Conservation (phyloP, 2,329 filamentous ascomycete species). For the Acephala macrosclerotiorum region DNA sequence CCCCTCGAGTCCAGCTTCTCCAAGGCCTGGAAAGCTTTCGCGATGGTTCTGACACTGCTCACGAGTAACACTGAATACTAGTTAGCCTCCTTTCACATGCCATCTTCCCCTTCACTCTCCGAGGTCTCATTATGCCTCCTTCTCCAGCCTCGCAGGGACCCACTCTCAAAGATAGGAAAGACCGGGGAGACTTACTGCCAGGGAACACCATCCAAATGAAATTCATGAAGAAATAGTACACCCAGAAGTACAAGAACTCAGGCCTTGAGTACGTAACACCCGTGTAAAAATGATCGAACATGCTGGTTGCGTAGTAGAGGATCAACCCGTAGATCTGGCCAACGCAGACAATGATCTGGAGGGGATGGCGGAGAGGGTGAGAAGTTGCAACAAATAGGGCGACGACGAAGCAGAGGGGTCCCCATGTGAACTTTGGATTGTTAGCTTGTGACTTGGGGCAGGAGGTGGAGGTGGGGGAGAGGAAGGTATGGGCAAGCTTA, state of each 20-base stretch:
- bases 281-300: conserved; percentile 55
- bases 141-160: too few species aligned
- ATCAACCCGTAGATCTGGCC: conserved; percentile 60
- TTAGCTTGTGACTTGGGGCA: background rate
- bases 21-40: conserved; percentile 46
- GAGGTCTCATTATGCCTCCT: too few species aligned
- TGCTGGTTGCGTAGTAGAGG: conserved; percentile 68
- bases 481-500: conserved; percentile 25
- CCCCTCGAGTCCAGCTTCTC: conserved; percentile 34
- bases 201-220: conserved; percentile 67
- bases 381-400: conserved; percentile 53
- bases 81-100: background rate
- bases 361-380: conserved; percentile 55
- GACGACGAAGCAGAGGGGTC: conserved; percentile 62
- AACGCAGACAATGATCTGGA: conserved; percentile 52
- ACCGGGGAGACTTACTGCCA: conserved; percentile 50
- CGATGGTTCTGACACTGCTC: conserved; percentile 46
- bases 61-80: conserved; percentile 43
- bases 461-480: background rate
- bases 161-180: too few species aligned
- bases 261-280: conserved; percentile 62
- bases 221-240: conserved; percentile 69
- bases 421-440: conserved; percentile 58
- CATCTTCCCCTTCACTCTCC: background rate
- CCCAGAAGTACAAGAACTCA: conserved; percentile 68